These are phyloP conservation scores for Abortiporus biennis DNA, from an alignment of 1,284 basidiomycete species.

Conservation along the genomic window DNA sequence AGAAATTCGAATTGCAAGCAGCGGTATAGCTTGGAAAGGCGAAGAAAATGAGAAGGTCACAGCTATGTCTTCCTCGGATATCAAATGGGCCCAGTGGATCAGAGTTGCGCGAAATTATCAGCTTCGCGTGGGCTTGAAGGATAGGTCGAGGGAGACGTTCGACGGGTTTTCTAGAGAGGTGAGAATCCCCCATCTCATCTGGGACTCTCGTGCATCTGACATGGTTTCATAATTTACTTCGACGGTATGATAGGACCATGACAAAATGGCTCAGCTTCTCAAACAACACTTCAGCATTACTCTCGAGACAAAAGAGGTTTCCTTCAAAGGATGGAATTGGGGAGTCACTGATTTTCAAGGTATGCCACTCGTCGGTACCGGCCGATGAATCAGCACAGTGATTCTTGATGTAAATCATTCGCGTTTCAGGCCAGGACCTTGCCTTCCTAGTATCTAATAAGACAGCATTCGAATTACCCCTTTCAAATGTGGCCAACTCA, in stretches of 20 bases:
- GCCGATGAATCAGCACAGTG: constrained; percentile 3
- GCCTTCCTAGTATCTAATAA: constrained; percentile 90
- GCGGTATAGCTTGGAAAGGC: constrained; percentile 91
- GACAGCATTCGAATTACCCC: constrained; percentile 88
- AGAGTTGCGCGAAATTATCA: constrained; percentile 92
- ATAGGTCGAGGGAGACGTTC: constrained; percentile 77
- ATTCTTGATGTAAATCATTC: background rate
- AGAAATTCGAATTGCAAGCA: constrained; percentile 87
- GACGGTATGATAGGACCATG: constrained; percentile 90
- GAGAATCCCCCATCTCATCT: constrained; percentile 26
- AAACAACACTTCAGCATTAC: constrained; percentile 84
- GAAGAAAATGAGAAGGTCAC: constrained; percentile 59
- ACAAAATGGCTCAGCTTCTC: constrained; percentile 68
- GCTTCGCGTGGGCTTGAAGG: constrained; percentile 77
- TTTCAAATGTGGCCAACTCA: constrained; percentile 88
- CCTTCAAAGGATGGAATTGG: constrained; percentile 99
- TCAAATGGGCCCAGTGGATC: constrained; percentile 88
- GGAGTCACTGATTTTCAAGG: constrained; percentile 93
- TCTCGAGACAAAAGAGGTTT: constrained; percentile 83
- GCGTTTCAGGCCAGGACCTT: constrained; percentile 71
- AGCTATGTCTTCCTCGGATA: constrained; percentile 67
- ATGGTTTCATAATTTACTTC: constrained; percentile 2
- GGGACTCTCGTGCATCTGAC: no score
- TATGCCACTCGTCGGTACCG: constrained; percentile 27
- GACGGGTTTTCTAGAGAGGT: constrained; percentile 94